A percentile compares a stretch with the other conserved stretches of the same genome.
Evolutionary conservation across 169 alveolate genomes (phyloP).

Genomic region (Plasmodium inui): DNA sequence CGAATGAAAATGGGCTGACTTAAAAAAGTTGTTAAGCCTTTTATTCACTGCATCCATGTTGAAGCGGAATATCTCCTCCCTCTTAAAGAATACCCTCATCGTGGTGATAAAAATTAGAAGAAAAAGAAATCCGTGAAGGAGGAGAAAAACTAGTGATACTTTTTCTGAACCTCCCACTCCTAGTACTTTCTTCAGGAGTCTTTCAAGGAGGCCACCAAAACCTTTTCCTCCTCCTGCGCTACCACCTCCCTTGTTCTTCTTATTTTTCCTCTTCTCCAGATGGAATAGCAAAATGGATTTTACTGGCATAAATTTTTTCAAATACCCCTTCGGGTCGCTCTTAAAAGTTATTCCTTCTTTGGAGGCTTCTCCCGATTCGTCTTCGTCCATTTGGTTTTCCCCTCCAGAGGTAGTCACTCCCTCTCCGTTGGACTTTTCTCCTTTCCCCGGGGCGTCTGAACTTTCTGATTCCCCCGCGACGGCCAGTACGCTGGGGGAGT

Average conservation of each 20-base stretch:
- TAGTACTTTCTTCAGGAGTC: background rate
- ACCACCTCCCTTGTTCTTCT: slow-evolving; percentile 5
- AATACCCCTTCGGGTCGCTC: background rate
- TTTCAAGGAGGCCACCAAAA: background rate
- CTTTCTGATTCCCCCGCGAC: background rate
- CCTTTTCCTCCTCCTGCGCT: background rate
- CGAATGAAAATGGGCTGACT: slow-evolving; percentile 33
- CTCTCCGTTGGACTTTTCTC: background rate
- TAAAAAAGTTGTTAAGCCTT: slow-evolving; percentile 20
- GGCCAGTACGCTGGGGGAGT: background rate
- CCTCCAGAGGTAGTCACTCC: background rate
- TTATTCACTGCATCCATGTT: slow-evolving; percentile 41
- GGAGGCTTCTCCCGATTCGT: background rate
- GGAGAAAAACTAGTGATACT: background rate
- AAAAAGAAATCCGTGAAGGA: slow-evolving; percentile 21
- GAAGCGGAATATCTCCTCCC: slow-evolving; percentile 15
- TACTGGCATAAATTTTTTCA: slow-evolving; percentile 27
- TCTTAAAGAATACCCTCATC: slow-evolving; percentile 15
- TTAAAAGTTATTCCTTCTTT: background rate
- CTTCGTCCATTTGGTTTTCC: background rate
- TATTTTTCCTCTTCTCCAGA: slow-evolving; percentile 22
- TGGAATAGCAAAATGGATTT: slow-evolving; percentile 50
- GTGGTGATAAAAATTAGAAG: background rate
- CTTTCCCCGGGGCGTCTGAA: background rate
- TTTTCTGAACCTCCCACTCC: background rate